A percentile compares a stretch with the other conserved stretches of the same genome.
Evolutionary conservation across 192 early-diverging fungal genomes (phyloP).

Genomic region (Diversispora epigaea): DNA sequence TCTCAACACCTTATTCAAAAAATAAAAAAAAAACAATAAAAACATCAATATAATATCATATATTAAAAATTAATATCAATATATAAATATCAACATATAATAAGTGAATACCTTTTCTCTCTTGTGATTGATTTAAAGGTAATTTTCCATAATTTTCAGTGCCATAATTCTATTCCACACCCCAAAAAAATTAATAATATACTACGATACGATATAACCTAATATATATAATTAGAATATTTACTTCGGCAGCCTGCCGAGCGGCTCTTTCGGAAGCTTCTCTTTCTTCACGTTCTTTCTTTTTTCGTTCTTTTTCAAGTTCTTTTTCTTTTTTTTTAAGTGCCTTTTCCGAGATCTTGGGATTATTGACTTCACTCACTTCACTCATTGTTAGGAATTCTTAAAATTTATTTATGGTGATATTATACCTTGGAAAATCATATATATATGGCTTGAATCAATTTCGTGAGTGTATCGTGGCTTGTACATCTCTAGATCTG

Average conservation of each 20-base stretch:
- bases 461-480: too few relatives aligned
- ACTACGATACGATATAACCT: background rate
- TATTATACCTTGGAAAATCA: too few relatives aligned
- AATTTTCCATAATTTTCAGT: slow-evolving; percentile 83
- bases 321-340: too few relatives aligned
- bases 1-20: background rate
- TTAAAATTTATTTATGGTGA: too few relatives aligned
- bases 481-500: too few relatives aligned
- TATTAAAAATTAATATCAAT: slow-evolving; percentile 7
- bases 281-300: slow-evolving; percentile 60
- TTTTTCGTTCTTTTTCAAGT: slow-evolving; percentile 56
- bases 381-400: too few relatives aligned
- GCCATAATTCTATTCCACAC: slow-evolving; percentile 66
- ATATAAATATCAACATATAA: background rate
- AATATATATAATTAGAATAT: background rate
- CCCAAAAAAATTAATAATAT: background rate
- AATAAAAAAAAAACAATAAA: too few relatives aligned
- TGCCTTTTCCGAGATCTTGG: too few relatives aligned
- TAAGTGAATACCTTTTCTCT: slow-evolving; percentile 58
- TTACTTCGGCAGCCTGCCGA: slow-evolving; percentile 54
- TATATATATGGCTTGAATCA: too few relatives aligned
- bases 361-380: too few relatives aligned
- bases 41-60: background rate
- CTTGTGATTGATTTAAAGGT: slow-evolving; percentile 82
- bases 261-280: slow-evolving; percentile 73